These are phyloP conservation scores for Nigrograna mackinnonii DNA, from an alignment of 2,329 filamentous ascomycete genomes.

Conservation along the genomic window DNA sequence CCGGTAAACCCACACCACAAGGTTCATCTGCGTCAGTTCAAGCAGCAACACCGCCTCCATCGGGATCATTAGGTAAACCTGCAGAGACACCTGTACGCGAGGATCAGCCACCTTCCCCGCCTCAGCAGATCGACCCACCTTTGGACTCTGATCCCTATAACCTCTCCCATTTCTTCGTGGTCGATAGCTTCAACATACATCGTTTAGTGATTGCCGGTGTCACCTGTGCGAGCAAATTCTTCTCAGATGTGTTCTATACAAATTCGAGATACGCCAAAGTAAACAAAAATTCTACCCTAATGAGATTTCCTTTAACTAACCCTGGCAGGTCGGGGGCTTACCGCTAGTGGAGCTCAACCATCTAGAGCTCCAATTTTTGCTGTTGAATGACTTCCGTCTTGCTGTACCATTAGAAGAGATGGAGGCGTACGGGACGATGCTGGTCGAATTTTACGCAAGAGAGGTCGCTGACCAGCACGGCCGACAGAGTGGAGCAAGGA, in stretches of 20 bases:
- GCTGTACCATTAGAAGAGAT: conserved; percentile 93
- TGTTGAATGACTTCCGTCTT: conserved; percentile 94
- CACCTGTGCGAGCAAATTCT: conserved; percentile 98
- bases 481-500: conserved; percentile 22
- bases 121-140: conserved; percentile 36
- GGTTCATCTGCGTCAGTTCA: conserved; percentile 39
- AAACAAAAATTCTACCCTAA: conserved; percentile 32
- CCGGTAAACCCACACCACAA: conserved; percentile 22
- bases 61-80: conserved; percentile 50
- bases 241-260: conserved; percentile 98
- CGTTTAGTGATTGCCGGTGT: conserved; percentile 94
- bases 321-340: conserved; percentile 81
- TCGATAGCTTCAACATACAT: conserved; percentile 99
- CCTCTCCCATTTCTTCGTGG: conserved; percentile 80
- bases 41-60: conserved; percentile 53
- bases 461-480: conserved; percentile 74
- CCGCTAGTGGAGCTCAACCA: conserved; percentile 93
- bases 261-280: conserved; percentile 99
- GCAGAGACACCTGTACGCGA: conserved; percentile 29
- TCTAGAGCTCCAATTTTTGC: conserved; percentile 90
- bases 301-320: conserved; percentile 14
- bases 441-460: conserved; percentile 95
- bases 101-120: conserved; percentile 40
- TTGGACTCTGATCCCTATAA: conserved; percentile 53
- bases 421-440: conserved; percentile 96